Base-by-base conservation (phyloP, 1,284 basidiomycete genomes). In the Tilletia caries region DNA sequence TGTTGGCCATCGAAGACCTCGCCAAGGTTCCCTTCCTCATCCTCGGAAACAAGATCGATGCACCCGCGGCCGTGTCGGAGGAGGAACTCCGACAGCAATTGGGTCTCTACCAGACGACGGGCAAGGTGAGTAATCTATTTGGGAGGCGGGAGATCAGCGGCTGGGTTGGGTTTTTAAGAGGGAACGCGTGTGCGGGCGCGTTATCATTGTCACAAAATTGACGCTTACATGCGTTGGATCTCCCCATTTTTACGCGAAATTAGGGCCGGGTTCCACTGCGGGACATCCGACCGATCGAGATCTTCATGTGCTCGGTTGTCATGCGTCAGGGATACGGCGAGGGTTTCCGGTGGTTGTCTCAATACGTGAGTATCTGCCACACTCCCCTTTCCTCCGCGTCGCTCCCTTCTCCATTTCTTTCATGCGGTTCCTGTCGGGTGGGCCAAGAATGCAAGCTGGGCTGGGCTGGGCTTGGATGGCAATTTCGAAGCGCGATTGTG, bases 251-350 rank as follows among this genome's bases (percentile, higher is more conserved):
- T 43, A 18, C n/a, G 25, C 29, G 1, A 13, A 6, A n/a, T 18
- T 41, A 95, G 93, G 96, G 96, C 84, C 97, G 98, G 84, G 92
- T 97, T 50, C 95, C 94, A 72, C 89, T 98, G 79, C 91, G 88
- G 80, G 95, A 98, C 85, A 98, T 98, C 79, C 90, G 96, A 75
- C 95, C 96, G 41, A 97, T 98, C 85, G 96, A 99, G 85, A 89
- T 98, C 81, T 99, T 98, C 89, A 99, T 99, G 96, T 98, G 95
- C 87, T 98, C 96, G 20, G 95, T 99, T 71, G 95, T 99, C 70
- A 94, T 96, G 89, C 89, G 95, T 84, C 95, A 98, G 85, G 95
- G 95, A 71, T 98, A 98, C 85, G 95, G 95, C 73, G 96, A 98
- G 86, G 95, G 92, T 89, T 98, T 98, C 92, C 89, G 95, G 78